A percentile compares a stretch with the other conserved stretches of the same genome.
These are phyloP conservation scores for Myxozyma mucilagina DNA, from an alignment of 805 yeast species.

Conservation along the genomic window DNA sequence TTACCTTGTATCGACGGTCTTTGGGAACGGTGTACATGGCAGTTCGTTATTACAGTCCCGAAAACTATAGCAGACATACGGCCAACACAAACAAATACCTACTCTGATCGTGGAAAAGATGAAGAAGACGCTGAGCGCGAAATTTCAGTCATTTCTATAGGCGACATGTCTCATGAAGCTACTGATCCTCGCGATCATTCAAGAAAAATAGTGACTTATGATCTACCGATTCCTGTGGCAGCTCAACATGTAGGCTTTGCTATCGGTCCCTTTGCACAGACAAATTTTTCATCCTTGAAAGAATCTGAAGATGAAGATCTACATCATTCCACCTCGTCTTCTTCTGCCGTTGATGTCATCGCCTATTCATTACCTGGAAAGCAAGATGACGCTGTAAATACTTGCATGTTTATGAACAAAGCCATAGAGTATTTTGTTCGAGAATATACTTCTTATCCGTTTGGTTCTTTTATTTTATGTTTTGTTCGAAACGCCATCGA, in stretches of 20 bases:
- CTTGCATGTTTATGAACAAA: conserved; percentile 71
- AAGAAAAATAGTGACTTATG: conserved; percentile 73
- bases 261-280: conserved; percentile 77
- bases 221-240: conserved; percentile 77
- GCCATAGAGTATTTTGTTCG: conserved; percentile 82
- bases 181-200: conserved; percentile 75
- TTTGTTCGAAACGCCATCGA: conserved; percentile 63
- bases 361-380: conserved; percentile 66
- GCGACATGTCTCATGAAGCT: conserved; percentile 51
- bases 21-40: conserved; percentile 91
- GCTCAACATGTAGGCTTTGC: conserved; percentile 97
- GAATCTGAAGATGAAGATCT: conserved; percentile 41
- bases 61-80: conserved; percentile 74
- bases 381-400: conserved; percentile 58
- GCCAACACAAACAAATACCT: conserved; percentile 25
- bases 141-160: conserved; percentile 46
- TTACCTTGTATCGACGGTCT: conserved; percentile 91
- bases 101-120: conserved; percentile 16
- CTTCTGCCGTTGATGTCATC: conserved; percentile 45
- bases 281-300: conserved; percentile 52
- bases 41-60: conserved; percentile 81
- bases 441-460: conserved; percentile 93
- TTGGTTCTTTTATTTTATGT: conserved; percentile 73
- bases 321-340: conserved; percentile 36
- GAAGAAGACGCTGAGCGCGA: conserved; percentile 45